A percentile compares a stretch with the other conserved stretches of the same genome.
These are phyloP conservation scores for Termitomyces sp. DNA, from an alignment of 768 basidiomycete genomes.

Conservation along the genomic window DNA sequence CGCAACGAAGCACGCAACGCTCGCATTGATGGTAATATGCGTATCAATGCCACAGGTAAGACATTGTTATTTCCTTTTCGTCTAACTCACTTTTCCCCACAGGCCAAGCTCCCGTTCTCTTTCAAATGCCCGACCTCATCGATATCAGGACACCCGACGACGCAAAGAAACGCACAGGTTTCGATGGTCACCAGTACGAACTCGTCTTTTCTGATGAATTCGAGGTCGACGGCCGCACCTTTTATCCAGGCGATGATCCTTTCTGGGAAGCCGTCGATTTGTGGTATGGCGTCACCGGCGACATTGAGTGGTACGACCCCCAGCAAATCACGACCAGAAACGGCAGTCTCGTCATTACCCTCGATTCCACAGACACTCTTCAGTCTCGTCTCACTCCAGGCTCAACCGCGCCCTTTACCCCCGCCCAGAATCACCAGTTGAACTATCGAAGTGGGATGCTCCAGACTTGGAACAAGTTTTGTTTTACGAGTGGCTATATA, in stretches of 20 bases:
- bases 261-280: conserved; percentile 69
- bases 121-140: conserved; percentile 55
- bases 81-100: conserved; percentile 11
- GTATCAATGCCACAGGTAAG: conserved; percentile 56
- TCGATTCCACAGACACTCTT: conserved; percentile 40
- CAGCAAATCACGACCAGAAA: conserved; percentile 56
- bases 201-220: conserved; percentile 72
- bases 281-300: conserved; percentile 68
- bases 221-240: conserved; percentile 45
- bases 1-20: conserved; percentile 27
- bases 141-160: conserved; percentile 62
- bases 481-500: conserved; percentile 76
- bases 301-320: conserved; percentile 77
- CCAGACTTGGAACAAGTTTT: conserved; percentile 90
- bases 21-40: conserved; percentile 56
- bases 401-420: conserved; percentile 41
- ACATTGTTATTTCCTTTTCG: too few relatives aligned
- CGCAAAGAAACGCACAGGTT: conserved; percentile 60
- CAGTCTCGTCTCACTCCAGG: conserved; percentile 25
- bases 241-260: conserved; percentile 48
- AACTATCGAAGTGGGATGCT: conserved; percentile 73
- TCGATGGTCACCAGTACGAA: conserved; percentile 64
- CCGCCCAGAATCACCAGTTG: conserved; percentile 47
- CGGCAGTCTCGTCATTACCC: conserved; percentile 64
- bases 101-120: conserved; percentile 59